phyloP scores from a whole-genome alignment of 768 basidiomycete species.

The Tulasnella sp. region DNA sequence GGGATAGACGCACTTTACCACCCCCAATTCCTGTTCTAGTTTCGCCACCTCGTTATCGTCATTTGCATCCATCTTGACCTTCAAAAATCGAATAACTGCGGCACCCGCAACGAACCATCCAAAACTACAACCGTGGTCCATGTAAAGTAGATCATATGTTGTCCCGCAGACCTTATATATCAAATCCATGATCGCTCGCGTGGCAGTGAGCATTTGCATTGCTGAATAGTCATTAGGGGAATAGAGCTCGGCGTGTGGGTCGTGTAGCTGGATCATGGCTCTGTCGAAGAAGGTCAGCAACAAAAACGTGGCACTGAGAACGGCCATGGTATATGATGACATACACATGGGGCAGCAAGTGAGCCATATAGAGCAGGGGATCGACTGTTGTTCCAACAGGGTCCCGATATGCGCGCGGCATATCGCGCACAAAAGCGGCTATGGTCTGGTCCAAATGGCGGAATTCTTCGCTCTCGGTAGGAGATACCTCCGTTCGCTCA shows the following conservation, averaged over 20 bases:
- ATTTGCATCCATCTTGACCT: background rate
- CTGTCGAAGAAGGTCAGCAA: background rate
- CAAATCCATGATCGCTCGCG: background rate
- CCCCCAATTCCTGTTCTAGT: background rate
- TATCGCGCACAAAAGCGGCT: slow-evolving; percentile 15
- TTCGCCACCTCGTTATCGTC: background rate
- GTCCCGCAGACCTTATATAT: background rate
- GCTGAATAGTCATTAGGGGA: background rate
- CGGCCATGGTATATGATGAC: background rate
- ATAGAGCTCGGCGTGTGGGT: background rate
- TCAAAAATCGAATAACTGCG: slow-evolving; percentile 17
- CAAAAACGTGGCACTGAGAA: background rate
- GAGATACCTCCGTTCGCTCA: background rate
- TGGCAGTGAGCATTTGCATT: background rate
- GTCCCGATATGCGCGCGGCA: slow-evolving; percentile 25
- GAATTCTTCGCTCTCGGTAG: slow-evolving; percentile 27
- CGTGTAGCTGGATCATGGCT: slow-evolving; percentile 15
- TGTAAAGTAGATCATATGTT: slow-evolving; percentile 8
- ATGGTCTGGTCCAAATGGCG: slow-evolving; percentile 20
- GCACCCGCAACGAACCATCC: slow-evolving; percentile 13
- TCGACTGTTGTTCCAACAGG: slow-evolving; percentile 43
- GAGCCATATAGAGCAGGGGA: slow-evolving; percentile 50
- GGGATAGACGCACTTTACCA: background rate
- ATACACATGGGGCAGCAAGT: slow-evolving; percentile 37
- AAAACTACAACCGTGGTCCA: slow-evolving; percentile 34